A percentile compares a stretch with the other conserved stretches of the same genome.
These are phyloP conservation scores for rapeseed (Brassica napus) DNA, from an alignment of 345 rosid genomes.

Conservation along the genomic window DNA sequence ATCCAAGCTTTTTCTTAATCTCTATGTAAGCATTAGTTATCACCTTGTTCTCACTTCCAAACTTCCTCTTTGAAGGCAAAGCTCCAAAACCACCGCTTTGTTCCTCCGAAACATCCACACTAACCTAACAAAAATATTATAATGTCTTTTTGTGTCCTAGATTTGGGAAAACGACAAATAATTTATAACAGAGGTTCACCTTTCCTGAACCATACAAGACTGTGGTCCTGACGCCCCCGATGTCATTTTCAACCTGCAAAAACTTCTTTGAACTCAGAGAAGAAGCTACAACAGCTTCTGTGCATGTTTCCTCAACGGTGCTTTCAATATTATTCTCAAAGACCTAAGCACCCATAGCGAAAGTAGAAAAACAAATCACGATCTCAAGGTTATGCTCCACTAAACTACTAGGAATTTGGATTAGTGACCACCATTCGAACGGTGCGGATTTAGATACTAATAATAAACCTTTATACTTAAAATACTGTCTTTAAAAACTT, in stretches of 20 bases:
- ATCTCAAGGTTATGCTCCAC: background rate
- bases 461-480: background rate
- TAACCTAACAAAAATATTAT: slow-evolving; percentile 37
- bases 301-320: slow-evolving; percentile 17
- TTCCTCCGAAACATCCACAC: slow-evolving; percentile 61
- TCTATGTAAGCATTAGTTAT: background rate
- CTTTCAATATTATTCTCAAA: slow-evolving; percentile 38
- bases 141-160: slow-evolving; percentile 2
- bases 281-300: slow-evolving; percentile 36
- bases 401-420: too few relatives aligned
- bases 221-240: slow-evolving; percentile 2
- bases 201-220: slow-evolving; percentile 34
- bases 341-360: slow-evolving; percentile 37
- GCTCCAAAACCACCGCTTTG: slow-evolving; percentile 62
- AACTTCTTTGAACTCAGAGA: slow-evolving; percentile 27
- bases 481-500: background rate
- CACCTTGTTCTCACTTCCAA: slow-evolving; percentile 52
- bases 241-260: slow-evolving; percentile 26
- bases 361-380: background rate
- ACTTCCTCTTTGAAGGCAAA: slow-evolving; percentile 53
- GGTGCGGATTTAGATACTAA: too few relatives aligned
- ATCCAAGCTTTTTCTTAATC: background rate
- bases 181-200: slow-evolving; percentile 21
- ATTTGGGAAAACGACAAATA: background rate
- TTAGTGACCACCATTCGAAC: too few relatives aligned